Evolutionary conservation across 2,329 filamentous ascomycete species (phyloP), one percentile per base, ranked within the genome.

Genomic region (Fusarium goolgardi): DNA sequence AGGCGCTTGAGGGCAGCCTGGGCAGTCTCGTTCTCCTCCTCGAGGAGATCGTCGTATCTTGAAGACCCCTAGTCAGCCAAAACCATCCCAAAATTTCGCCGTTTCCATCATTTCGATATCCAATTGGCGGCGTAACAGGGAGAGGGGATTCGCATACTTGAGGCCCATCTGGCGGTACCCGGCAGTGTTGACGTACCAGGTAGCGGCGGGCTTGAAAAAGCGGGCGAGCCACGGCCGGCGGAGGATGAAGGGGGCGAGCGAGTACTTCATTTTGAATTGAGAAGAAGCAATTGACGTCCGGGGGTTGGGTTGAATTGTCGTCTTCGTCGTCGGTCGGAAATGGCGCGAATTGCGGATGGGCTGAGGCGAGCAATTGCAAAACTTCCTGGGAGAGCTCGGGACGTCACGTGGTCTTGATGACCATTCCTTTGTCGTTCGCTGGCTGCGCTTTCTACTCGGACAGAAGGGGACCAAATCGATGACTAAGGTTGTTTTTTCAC

Each of bases 161-260:
- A 97, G 86, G 77, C 95, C 95, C 77, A 97, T 86, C 88, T 95
- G 89, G 83, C 94, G 91, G 88, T 97, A 97, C 79, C 95, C 95
- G 75, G 94, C 87, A 75, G 93, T 91, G 79, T 95, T 91, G 82
- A 84, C 83, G 85, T 98, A 98, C 93, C 93, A 97, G 77, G 89
- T 87, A 81, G 94, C 88, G 71, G 97, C 79, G 72, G 96, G 96
- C 84, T 84, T 88, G 81, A 98, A 83, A 83, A 91, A 64, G 70
- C 78, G 90, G 81, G 85, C 84, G 78, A 98, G 88, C 92, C 92
- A 97, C 73, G 95, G 94, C 77, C 94, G 90, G 85, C 91, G 91
- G 79, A 89, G 78, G 78, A 97, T 88, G 78, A 89, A 94, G 75
- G 88, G 91, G 76, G 91, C 88, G 81, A 86, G 77, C 85, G 90